phyloP scores from a whole-genome alignment of 345 rosid species.

The Eucalyptus regnans region DNA sequence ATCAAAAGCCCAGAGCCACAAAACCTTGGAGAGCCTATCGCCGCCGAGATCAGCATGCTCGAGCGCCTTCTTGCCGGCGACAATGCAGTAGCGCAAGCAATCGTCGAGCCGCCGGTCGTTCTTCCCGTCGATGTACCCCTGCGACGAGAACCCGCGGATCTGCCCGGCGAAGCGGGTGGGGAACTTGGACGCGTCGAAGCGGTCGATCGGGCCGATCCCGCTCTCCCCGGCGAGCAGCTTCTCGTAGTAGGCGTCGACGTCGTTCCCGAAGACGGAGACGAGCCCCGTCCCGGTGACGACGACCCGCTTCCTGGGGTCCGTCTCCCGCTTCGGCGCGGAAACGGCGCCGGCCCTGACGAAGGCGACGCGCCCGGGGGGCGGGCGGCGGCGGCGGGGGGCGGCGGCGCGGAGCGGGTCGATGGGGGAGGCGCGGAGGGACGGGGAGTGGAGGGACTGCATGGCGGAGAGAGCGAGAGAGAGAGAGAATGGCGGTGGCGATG shows the following conservation, averaged over 20 bases:
- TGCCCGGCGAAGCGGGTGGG: slow-evolving; percentile 97
- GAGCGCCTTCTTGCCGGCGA: slow-evolving; percentile 91
- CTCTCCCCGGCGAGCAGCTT: slow-evolving; percentile 85
- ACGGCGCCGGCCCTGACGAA: slow-evolving; percentile 17
- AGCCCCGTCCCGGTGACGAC: slow-evolving; percentile 96
- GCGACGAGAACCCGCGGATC: slow-evolving; percentile 79
- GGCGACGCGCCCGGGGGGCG: neutral
- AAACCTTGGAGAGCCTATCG: slow-evolving; percentile 56
- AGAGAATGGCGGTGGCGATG: neutral
- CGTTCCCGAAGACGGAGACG: slow-evolving; percentile 93
- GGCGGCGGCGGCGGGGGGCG: slow-evolving; percentile 5
- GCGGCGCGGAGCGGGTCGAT: slow-evolving; percentile 15
- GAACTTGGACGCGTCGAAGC: slow-evolving; percentile 93
- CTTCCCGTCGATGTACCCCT: slow-evolving; percentile 91
- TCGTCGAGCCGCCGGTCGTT: slow-evolving; percentile 93
- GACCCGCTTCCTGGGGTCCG: slow-evolving; percentile 88
- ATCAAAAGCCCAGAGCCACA: neutral
- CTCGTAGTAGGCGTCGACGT: slow-evolving; percentile 73
- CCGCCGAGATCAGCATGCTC: slow-evolving; percentile 87
- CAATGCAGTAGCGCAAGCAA: slow-evolving; percentile 96
- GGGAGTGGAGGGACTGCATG: neutral
- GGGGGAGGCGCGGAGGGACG: neutral
- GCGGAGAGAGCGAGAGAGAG: neutral
- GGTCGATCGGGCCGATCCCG: slow-evolving; percentile 79
- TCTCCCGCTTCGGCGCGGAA: slow-evolving; percentile 85